Evolutionary conservation across 2,329 filamentous ascomycete genomes (phyloP).

Genomic region (Trematosphaeria pertusa): DNA sequence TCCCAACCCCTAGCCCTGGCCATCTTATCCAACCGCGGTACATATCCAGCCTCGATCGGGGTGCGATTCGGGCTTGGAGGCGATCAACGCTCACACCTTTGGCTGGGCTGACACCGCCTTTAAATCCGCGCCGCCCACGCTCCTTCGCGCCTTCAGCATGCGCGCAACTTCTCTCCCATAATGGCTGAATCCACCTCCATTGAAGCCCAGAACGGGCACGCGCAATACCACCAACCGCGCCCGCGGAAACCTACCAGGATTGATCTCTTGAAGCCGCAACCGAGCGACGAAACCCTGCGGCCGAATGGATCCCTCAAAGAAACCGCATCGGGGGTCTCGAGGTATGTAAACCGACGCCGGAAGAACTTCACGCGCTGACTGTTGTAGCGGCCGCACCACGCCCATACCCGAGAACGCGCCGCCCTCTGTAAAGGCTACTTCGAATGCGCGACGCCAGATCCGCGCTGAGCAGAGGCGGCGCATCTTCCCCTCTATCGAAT

Average conservation of each 20-base stretch:
- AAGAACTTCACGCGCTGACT: conserved; percentile 22
- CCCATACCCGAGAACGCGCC: conserved; percentile 88
- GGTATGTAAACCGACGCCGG: conserved; percentile 67
- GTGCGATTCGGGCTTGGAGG: conserved; percentile 13
- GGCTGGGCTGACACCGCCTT: conserved; percentile 39
- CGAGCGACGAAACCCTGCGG: conserved; percentile 39
- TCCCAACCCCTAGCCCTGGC: too few relatives aligned
- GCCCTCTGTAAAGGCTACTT: conserved; percentile 88
- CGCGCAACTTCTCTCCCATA: conserved; percentile 17
- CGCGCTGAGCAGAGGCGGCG: conserved; percentile 81
- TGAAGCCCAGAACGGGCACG: conserved; percentile 33
- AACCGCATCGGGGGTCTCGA: conserved; percentile 42
- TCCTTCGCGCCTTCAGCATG: conserved; percentile 28
- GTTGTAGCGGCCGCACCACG: conserved; percentile 77
- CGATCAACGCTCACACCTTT: conserved; percentile 15
- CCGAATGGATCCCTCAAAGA: conserved; percentile 32
- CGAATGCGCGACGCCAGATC: conserved; percentile 81
- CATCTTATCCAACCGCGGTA: conserved; percentile 5
- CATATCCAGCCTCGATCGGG: conserved; percentile 11
- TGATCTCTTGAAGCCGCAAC: conserved; percentile 43
- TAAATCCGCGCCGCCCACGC: conserved; percentile 16
- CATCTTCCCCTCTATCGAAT: conserved; percentile 92
- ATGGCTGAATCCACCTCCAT: conserved; percentile 45
- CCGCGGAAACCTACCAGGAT: conserved; percentile 45
- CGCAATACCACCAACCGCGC: conserved; percentile 40